Conservation (phyloP, 2,329 filamentous ascomycete genomes). For the Stachybotrys chartarum region DNA sequence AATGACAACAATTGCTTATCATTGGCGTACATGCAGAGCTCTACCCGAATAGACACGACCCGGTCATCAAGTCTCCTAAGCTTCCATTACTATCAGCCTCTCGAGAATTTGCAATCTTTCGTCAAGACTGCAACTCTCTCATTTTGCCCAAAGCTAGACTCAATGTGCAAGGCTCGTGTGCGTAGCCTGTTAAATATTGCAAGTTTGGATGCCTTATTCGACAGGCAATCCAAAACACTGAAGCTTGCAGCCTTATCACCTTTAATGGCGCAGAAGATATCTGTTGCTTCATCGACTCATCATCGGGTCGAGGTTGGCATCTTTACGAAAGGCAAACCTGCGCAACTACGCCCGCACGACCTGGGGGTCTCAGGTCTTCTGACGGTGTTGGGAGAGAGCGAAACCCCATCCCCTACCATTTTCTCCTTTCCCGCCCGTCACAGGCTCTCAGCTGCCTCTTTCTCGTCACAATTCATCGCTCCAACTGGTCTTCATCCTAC, state of each 20-base stretch:
- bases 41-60: slow-evolving; percentile 42
- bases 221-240: slow-evolving; percentile 57
- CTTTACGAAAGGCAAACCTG: slow-evolving; percentile 56
- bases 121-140: slow-evolving; percentile 42
- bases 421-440: slow-evolving; percentile 84
- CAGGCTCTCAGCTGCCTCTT: slow-evolving; percentile 48
- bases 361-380: slow-evolving; percentile 72
- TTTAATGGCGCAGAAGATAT: slow-evolving; percentile 30
- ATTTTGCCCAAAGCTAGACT: slow-evolving; percentile 40
- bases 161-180: slow-evolving; percentile 42
- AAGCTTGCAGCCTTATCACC: slow-evolving; percentile 61
- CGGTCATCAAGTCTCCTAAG: slow-evolving; percentile 25
- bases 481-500: slow-evolving; percentile 82
- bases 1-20: background rate
- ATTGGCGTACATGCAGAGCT: slow-evolving; percentile 39
- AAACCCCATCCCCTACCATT: slow-evolving; percentile 63
- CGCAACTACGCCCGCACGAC: slow-evolving; percentile 59
- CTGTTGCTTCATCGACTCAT: slow-evolving; percentile 29
- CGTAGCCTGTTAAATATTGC: slow-evolving; percentile 42
- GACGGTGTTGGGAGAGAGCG: slow-evolving; percentile 69
- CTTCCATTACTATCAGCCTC: slow-evolving; percentile 61
- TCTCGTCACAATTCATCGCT: slow-evolving; percentile 54
- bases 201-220: slow-evolving; percentile 71
- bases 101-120: slow-evolving; percentile 51
- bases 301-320: slow-evolving; percentile 75